Conservation (phyloP, 2,329 filamentous ascomycete species). For the Colletotrichum euphorbiae region DNA sequence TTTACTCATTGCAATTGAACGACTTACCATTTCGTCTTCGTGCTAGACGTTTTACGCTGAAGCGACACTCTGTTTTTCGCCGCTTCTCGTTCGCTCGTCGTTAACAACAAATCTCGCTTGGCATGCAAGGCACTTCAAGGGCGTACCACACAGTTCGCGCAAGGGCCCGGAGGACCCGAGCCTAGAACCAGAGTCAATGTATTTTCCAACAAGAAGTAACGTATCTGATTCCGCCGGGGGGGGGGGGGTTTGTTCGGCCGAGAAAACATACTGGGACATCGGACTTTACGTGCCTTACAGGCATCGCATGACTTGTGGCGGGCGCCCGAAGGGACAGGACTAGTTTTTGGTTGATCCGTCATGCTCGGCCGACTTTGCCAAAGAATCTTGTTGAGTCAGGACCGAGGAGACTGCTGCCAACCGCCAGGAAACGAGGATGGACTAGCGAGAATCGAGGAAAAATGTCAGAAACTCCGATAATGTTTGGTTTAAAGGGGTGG, state of each 20-base stretch:
- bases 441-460: background rate
- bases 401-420: background rate
- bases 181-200: constrained; percentile 3
- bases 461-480: background rate
- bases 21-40: constrained; percentile 43
- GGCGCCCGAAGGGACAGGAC: background rate
- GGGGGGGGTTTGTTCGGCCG: too few species aligned
- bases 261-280: constrained; percentile 50
- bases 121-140: background rate
- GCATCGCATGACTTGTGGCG: constrained; percentile 51
- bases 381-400: background rate
- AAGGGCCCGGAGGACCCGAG: constrained; percentile 43
- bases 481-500: constrained; percentile 12
- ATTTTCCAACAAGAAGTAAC: too few species aligned
- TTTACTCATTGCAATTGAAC: background rate
- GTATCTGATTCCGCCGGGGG: too few species aligned
- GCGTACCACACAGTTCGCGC: constrained; percentile 46
- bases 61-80: constrained; percentile 41
- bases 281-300: constrained; percentile 55
- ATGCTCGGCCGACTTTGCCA: constrained; percentile 12
- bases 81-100: constrained; percentile 29
- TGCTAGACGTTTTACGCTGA: constrained; percentile 43
- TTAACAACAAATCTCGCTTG: background rate
- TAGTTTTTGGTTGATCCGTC: constrained; percentile 8
- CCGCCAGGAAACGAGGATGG: background rate